Evolutionary conservation across 371 early-diverging fungal species (phyloP).

Genomic region (Mortierella sp.): DNA sequence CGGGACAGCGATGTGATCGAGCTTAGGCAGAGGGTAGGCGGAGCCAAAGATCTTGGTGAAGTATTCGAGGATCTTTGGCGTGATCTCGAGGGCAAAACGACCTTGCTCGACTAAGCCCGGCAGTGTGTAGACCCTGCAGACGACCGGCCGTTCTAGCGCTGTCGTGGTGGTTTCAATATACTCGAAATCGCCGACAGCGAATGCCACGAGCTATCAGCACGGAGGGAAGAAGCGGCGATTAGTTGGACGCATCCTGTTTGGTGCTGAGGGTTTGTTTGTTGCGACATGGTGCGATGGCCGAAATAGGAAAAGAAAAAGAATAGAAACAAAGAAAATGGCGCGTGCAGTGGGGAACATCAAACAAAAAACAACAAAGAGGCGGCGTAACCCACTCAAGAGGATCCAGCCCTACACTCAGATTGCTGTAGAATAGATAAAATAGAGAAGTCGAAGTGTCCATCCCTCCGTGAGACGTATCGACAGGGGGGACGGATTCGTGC

Average conservation of each 20-base stretch:
- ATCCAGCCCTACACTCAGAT: too few species aligned
- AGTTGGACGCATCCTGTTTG: background rate
- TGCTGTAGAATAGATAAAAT: too few species aligned
- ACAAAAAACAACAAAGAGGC: too few species aligned
- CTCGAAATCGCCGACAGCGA: conserved; percentile 19
- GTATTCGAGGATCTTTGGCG: conserved; percentile 74
- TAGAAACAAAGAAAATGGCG: too few species aligned
- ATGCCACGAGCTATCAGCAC: conserved; percentile 54
- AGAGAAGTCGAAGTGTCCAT: too few species aligned
- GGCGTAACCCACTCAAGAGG: too few species aligned
- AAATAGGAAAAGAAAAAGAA: too few species aligned
- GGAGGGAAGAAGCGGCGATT: background rate
- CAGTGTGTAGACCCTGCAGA: conserved; percentile 81
- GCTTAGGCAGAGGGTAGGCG: conserved; percentile 87
- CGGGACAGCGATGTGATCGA: conserved; percentile 90
- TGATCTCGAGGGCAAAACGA: conserved; percentile 80
- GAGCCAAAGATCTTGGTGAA: conserved; percentile 67
- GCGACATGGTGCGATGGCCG: too few species aligned
- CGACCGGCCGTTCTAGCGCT: conserved; percentile 65
- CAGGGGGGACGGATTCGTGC: too few species aligned
- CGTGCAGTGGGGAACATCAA: too few species aligned
- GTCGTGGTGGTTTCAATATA: conserved; percentile 59
- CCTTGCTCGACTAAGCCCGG: conserved; percentile 76
- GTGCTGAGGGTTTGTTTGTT: too few species aligned
- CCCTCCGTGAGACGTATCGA: too few species aligned